Conservation (phyloP, 495 filamentous ascomycete species). For the Daldinia decipiens region DNA sequence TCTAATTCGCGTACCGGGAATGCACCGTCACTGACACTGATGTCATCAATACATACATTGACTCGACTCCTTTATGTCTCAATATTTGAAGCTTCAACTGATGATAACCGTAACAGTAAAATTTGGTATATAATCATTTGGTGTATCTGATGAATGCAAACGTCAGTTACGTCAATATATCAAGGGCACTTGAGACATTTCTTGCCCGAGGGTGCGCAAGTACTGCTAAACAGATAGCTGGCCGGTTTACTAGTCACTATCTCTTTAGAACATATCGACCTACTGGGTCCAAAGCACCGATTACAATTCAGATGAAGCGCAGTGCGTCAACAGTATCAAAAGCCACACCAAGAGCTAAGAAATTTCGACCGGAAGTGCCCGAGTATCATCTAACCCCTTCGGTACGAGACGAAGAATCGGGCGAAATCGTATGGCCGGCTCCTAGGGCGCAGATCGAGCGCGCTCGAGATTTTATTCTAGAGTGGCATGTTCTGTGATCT, state of each 20-base stretch:
- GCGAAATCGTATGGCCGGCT: conserved; percentile 65
- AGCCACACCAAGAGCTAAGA: conserved; percentile 37
- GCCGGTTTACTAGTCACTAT: background rate
- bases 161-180: conserved; percentile 13
- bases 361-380: conserved; percentile 38
- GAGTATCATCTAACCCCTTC: conserved; percentile 54
- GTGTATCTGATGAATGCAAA: conserved; percentile 16
- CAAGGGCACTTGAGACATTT: conserved; percentile 6
- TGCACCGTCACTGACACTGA: background rate
- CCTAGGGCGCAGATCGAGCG: conserved; percentile 57
- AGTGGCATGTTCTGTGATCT: conserved; percentile 58
- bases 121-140: background rate
- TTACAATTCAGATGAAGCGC: conserved; percentile 41
- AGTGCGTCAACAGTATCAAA: conserved; percentile 38
- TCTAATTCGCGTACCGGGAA: background rate
- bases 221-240: conserved; percentile 11
- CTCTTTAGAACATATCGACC: background rate
- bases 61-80: background rate
- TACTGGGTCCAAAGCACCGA: background rate
- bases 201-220: background rate
- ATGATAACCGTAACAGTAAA: background rate
- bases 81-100: background rate
- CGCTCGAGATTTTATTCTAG: conserved; percentile 57
- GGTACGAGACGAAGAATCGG: conserved; percentile 52
- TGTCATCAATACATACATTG: background rate